Evolutionary conservation across 1,284 basidiomycete genomes (phyloP).

Genomic region (Ganoderma meredithae): DNA sequence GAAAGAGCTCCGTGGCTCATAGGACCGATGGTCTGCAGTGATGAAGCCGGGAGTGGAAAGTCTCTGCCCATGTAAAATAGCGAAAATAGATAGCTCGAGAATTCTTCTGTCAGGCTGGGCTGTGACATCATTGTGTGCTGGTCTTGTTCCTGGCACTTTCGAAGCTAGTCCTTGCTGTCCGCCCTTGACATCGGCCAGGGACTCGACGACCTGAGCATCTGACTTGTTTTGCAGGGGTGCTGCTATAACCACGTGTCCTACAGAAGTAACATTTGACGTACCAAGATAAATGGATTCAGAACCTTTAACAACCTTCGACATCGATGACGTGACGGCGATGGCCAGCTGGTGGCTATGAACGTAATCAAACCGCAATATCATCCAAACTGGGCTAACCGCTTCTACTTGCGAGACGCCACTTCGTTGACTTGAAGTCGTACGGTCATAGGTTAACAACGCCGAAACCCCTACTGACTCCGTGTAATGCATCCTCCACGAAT

Average conservation of each 20-base stretch:
- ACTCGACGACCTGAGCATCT: neutral
- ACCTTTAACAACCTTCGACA: too few relatives aligned
- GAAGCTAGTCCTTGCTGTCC: neutral
- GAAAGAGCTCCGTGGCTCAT: neutral
- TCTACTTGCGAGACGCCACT: too few relatives aligned
- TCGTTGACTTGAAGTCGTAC: neutral
- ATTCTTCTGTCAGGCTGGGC: neutral
- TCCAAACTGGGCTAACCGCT: too few relatives aligned
- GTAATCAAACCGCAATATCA: neutral
- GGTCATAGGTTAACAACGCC: neutral
- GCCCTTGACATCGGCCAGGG: neutral
- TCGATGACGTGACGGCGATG: neutral
- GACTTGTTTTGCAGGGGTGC: neutral
- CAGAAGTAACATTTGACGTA: neutral
- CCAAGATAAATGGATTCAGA: neutral
- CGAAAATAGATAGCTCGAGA: neutral
- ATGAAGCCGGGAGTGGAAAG: neutral
- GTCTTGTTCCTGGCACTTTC: neutral
- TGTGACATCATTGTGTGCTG: neutral
- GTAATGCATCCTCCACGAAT: slow-evolving; percentile 52
- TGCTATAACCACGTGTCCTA: too few relatives aligned
- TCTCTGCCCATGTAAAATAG: too few relatives aligned
- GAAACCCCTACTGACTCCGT: slow-evolving; percentile 32
- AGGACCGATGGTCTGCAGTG: neutral
- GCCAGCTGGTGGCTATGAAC: neutral